Percentiles rank a stretch among this genome's conserved stretches.
Evolutionary conservation across 495 filamentous ascomycete species (phyloP).

Genomic region (Neurospora pannonica): DNA sequence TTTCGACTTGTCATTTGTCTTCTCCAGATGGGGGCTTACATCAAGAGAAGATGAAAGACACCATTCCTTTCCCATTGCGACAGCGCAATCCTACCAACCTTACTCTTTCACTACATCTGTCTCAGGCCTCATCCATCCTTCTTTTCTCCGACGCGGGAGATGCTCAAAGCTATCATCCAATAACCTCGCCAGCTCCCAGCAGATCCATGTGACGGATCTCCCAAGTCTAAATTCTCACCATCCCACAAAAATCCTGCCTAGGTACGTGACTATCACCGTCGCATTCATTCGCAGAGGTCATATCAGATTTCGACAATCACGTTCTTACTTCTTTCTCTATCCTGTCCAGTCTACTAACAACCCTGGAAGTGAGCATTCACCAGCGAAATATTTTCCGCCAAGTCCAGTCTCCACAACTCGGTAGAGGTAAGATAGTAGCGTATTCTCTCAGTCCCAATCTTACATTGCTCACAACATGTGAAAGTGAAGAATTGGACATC

Average conservation of each 20-base stretch:
- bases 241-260: background rate
- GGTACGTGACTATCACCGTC: background rate
- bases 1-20: background rate
- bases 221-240: background rate
- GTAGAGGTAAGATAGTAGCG: background rate
- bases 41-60: background rate
- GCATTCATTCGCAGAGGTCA: background rate
- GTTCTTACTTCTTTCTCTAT: too few relatives aligned
- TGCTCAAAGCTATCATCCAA: background rate
- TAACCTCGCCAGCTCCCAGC: background rate
- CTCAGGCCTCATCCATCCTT: background rate
- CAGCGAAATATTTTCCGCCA: background rate
- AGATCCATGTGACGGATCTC: background rate
- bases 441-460: background rate
- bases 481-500: background rate
- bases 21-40: background rate
- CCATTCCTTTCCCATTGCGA: background rate
- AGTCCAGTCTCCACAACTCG: background rate
- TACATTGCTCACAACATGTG: background rate
- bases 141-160: background rate
- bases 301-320: background rate
- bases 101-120: background rate
- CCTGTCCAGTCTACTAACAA: too few relatives aligned
- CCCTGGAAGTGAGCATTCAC: too few relatives aligned
- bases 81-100: background rate